Percentiles rank a stretch among this genome's conserved stretches.
Conservation (phyloP, 371 early-diverging fungal genomes). For the Gilbertella persicaria region DNA sequence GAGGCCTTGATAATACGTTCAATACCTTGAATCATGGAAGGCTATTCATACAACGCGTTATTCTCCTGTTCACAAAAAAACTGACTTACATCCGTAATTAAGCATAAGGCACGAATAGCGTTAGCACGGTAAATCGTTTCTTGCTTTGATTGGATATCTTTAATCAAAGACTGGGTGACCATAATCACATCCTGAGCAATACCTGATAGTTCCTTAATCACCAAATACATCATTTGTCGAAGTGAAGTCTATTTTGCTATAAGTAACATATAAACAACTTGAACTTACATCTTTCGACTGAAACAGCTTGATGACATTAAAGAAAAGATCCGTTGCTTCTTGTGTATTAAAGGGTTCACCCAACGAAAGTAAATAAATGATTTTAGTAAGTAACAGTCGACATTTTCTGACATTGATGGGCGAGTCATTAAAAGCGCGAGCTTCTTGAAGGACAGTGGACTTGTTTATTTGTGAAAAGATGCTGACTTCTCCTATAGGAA, state of each 20-base stretch:
- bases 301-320: constrained; percentile 96
- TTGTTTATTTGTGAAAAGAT: constrained; percentile 81
- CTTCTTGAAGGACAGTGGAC: constrained; percentile 93
- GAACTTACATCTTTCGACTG: constrained; percentile 90
- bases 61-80: neutral
- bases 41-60: constrained; percentile 40
- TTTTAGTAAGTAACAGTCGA: constrained; percentile 88
- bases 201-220: constrained; percentile 93
- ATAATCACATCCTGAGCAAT: constrained; percentile 96
- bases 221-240: constrained; percentile 95
- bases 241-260: constrained; percentile 68
- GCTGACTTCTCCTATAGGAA: constrained; percentile 43
- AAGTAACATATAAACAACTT: neutral
- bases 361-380: constrained; percentile 89
- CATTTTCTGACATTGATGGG: constrained; percentile 96
- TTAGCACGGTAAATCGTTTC: constrained; percentile 91
- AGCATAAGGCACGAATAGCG: constrained; percentile 94
- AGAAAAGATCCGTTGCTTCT: constrained; percentile 97
- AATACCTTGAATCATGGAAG: constrained; percentile 92
- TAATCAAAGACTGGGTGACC: constrained; percentile 94
- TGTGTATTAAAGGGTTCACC: constrained; percentile 85
- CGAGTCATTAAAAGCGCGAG: constrained; percentile 94
- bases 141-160: constrained; percentile 94
- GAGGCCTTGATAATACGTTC: constrained; percentile 97
- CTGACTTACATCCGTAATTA: constrained; percentile 86